These are phyloP conservation scores for Colletotrichum sidae DNA, from an alignment of 2,329 filamentous ascomycete genomes.

Conservation along the genomic window DNA sequence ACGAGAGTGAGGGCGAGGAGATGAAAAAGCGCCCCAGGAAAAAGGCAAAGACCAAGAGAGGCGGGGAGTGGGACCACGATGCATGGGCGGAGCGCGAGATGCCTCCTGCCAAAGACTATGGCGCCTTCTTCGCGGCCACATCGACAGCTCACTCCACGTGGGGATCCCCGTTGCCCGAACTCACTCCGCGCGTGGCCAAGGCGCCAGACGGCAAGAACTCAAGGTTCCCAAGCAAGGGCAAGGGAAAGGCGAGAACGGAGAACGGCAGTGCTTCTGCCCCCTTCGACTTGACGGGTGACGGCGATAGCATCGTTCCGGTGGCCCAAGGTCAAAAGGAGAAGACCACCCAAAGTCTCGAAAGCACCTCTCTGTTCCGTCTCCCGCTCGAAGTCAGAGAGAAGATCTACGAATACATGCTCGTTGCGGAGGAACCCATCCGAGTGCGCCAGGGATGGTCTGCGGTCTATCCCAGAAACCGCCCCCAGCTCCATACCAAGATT, in stretches of 20 bases:
- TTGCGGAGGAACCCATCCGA: constrained; percentile 45
- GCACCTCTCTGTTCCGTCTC: constrained; percentile 34
- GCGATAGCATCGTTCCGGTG: no score
- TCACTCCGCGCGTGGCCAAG: neutral
- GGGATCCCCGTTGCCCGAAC: constrained; percentile 7
- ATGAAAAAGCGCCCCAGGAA: constrained; percentile 7
- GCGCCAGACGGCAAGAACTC: neutral
- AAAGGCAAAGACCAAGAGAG: constrained; percentile 2
- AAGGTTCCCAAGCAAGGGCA: neutral
- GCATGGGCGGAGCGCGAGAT: constrained; percentile 13
- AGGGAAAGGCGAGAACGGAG: neutral
- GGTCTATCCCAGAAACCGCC: constrained; percentile 43
- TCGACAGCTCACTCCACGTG: constrained; percentile 29
- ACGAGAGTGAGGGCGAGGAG: constrained; percentile 22
- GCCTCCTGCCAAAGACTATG: constrained; percentile 19
- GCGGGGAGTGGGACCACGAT: neutral
- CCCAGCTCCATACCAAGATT: constrained; percentile 45
- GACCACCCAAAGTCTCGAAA: no score
- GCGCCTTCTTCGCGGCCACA: constrained; percentile 24
- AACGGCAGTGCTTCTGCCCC: no score
- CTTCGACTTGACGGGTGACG: no score
- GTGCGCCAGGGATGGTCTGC: constrained; percentile 50
- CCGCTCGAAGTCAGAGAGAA: constrained; percentile 46
- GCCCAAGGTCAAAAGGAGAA: neutral
- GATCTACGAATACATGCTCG: constrained; percentile 48